Conservation (phyloP, 2,329 filamentous ascomycete species). For the Leptographium lundbergii region DNA sequence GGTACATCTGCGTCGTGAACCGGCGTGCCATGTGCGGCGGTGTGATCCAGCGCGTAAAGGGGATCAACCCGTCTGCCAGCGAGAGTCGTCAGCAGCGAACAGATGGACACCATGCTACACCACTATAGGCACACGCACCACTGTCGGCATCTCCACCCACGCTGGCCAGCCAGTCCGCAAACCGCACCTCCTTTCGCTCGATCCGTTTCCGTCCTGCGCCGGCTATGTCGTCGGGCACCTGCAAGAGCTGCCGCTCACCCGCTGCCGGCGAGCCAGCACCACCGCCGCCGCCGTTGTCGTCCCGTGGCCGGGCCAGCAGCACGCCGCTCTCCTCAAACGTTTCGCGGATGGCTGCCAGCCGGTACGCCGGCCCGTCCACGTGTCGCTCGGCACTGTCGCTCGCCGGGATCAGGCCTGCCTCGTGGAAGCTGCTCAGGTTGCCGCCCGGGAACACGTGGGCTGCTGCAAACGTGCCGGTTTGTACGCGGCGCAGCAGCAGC, state of each 20-base stretch:
- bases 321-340: constrained; percentile 94
- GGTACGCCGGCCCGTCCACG: constrained; percentile 58
- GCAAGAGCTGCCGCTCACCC: constrained; percentile 34
- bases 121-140: constrained; percentile 29
- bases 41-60: constrained; percentile 89
- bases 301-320: constrained; percentile 49
- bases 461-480: constrained; percentile 71
- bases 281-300: constrained; percentile 4
- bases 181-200: constrained; percentile 52
- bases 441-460: constrained; percentile 95
- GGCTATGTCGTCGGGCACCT: constrained; percentile 40
- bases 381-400: constrained; percentile 45
- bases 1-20: constrained; percentile 94
- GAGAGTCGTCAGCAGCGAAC: too few relatives aligned
- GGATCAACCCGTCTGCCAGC: constrained; percentile 47
- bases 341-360: constrained; percentile 76
- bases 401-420: constrained; percentile 41
- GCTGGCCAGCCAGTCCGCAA: constrained; percentile 48
- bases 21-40: constrained; percentile 58
- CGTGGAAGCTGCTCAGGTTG: constrained; percentile 64
- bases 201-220: constrained; percentile 56
- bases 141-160: constrained; percentile 52
- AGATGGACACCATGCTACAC: background rate
- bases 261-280: background rate
- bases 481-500: constrained; percentile 74